Percentiles rank a stretch among this genome's conserved stretches.
Conservation (phyloP, 305 asterid genomes). For the Vinca major region DNA sequence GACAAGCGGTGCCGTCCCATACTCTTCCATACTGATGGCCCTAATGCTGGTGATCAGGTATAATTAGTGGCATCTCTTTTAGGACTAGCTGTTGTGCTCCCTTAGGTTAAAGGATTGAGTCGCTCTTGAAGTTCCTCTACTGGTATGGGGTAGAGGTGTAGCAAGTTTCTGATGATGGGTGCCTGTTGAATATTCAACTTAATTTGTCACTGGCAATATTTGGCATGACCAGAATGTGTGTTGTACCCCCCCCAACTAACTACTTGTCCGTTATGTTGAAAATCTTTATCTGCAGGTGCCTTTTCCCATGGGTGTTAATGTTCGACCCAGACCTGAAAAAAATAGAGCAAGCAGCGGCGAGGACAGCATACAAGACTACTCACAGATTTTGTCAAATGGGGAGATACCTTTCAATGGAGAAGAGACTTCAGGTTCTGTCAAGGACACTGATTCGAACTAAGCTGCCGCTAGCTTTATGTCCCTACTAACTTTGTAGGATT, state of each 20-base stretch:
- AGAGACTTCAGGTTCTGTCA: constrained; percentile 49
- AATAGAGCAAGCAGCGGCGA: constrained; percentile 45
- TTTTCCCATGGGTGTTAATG: constrained; percentile 87
- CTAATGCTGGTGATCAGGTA: constrained; percentile 99
- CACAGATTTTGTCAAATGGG: constrained; percentile 32
- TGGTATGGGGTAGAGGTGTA: background rate
- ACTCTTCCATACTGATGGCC: constrained; percentile 96
- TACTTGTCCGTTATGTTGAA: background rate
- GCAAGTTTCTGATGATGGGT: too few relatives aligned
- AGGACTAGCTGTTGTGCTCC: background rate
- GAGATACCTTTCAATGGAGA: constrained; percentile 57
- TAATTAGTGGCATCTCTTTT: background rate
- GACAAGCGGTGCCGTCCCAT: constrained; percentile 98
- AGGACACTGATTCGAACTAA: constrained; percentile 57
- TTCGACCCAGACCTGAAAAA: constrained; percentile 68
- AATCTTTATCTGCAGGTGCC: constrained; percentile 64
- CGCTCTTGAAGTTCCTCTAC: background rate
- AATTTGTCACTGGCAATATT: too few relatives aligned
- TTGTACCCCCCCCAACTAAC: too few relatives aligned
- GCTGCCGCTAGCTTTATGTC: constrained; percentile 30
- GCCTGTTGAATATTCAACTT: too few relatives aligned
- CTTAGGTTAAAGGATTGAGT: background rate
- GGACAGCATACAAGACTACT: constrained; percentile 50
- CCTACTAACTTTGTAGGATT: constrained; percentile 61
- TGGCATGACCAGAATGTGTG: too few relatives aligned